Evolutionary conservation across 2,329 filamentous ascomycete species (phyloP), one percentile per base, ranked within the genome.

Genomic region (Pyrenophora graminea): DNA sequence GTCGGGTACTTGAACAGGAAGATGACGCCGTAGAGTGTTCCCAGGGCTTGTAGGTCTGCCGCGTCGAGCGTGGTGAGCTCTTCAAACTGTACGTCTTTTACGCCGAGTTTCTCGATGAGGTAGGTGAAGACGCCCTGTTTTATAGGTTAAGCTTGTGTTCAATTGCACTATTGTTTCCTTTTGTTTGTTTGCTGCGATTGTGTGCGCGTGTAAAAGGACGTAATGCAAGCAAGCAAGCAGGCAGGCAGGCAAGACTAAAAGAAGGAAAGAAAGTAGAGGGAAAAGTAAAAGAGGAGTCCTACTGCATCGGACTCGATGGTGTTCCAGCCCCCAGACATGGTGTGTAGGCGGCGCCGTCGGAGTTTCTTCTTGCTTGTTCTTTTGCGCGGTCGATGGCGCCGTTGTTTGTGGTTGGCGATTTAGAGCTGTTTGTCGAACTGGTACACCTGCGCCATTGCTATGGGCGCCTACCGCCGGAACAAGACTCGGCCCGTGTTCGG

Each of bases 1-100:
- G 85, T 91, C 43, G 85, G 90, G 76, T 90, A 99, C 78, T 97
- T 97, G 86, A 99, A 99, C 73, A 99, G 90, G 77, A 99, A 99
- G 69, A 99, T 97, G 62, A 99, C 91, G 67, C 94, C 94, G 77
- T 96, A 95, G 45, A 96, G 49, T 27, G 68, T 70, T 44, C 73
- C 72, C 3, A 91, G 82, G 59, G 86, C 78, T 37, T 83, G 81
- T 10, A 95, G 82, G 50, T 83, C 82, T 45, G 90, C 85, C 6
- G 90, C 80, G 64, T 97, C 93, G 59, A 99, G 86, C 1, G 90
- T 88, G 51, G 97, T 85, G 59, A 99, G 86, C 78, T 99, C 94
- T 78, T 97, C 94, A 72, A 97, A 97, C 75, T 99, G 94, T 2
- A 97, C 91, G 70, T 90, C 86, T 74, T 92, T 89, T 64, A 96